A percentile compares a stretch with the other conserved stretches of the same genome.
Conservation (phyloP, 306 rosid species). For the Cicer pinnatifidum region DNA sequence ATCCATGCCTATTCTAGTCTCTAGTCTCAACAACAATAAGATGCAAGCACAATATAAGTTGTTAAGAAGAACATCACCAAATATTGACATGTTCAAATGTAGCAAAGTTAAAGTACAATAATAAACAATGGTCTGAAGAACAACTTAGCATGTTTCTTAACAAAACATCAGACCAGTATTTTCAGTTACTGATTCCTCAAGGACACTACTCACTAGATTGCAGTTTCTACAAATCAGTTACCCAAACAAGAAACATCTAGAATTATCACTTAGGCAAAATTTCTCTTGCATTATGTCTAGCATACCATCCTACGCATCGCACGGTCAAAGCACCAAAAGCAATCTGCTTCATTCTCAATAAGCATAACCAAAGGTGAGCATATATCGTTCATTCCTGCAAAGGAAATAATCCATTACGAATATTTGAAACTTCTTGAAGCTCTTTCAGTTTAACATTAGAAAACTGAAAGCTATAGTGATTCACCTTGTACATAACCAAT, state of each 20-base stretch:
- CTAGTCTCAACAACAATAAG: not conserved
- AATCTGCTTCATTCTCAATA: constrained; percentile 82
- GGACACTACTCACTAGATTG: constrained; percentile 32
- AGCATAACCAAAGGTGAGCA: constrained; percentile 89
- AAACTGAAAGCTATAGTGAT: constrained; percentile 21
- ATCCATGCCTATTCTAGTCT: constrained; percentile 31
- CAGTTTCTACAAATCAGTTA: constrained; percentile 28
- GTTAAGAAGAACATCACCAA: not conserved
- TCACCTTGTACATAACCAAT: constrained; percentile 95
- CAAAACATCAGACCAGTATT: constrained; percentile 3
- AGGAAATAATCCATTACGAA: constrained; percentile 36
- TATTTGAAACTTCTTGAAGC: constrained; percentile 42
- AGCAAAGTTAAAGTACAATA: constrained; percentile 2
- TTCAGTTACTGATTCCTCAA: not conserved
- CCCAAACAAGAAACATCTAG: constrained; percentile 32
- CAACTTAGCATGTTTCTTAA: constrained; percentile 8
- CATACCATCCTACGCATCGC: constrained; percentile 96
- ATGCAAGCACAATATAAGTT: constrained; percentile 1
- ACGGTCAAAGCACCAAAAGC: constrained; percentile 91
- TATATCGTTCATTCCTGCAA: constrained; percentile 96
- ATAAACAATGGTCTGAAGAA: not conserved
- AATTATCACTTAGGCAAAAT: constrained; percentile 27
- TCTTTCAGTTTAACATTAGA: constrained; percentile 33
- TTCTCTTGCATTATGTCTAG: constrained; percentile 8
- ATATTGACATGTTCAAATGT: not conserved